Evolutionary conservation across 441 rosid species (phyloP), one percentile per base, ranked within the genome.

Genomic region (Jatropha multifida): DNA sequence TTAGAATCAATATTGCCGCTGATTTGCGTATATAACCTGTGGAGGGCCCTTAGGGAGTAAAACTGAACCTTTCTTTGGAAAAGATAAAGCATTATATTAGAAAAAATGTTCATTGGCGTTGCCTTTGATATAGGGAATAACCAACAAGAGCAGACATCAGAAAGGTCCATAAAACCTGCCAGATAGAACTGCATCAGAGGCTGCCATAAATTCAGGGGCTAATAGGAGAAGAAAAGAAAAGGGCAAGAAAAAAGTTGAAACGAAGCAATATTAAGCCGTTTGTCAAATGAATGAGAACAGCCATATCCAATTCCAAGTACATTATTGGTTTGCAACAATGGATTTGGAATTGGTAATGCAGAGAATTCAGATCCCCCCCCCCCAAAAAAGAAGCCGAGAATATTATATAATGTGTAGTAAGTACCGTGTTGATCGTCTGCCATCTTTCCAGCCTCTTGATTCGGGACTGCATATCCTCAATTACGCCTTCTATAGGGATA

Each of bases 91-190:
- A 2, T 0, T 42, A 27, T 32, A 12, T 23, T 38, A 3, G 6
- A 55, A 32, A 26, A 5, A 6, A 17, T 48, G 48, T 73, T 87
- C 82, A 92, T 40, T 79, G 95, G 55, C 89, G 95, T 88, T 85
- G 92, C 85, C 94, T 86, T 78, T 89, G 99, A 88, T 96, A 96
- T 79, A 96, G 97, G 15, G 98, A 90, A 83, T 94, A 94, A 58
- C 98, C 99, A 80, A 94, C 91, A 60, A 94, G 86, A 27, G 99
- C 97, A 71, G 98, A 96, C 98, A 96, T 96, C 72, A 94, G 74
- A 81, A 96, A 94, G 2, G 99, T 93, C 99, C 98, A 94, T 12
- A 94, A 80, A 49, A 96, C 97, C 99, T 96, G 90, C 83, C 74
- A 77, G 11, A 38, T 40, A 44, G 23, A 18, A 56, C 51, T 20